Percentiles rank a stretch among this genome's conserved stretches.
phyloP scores from a whole-genome alignment of 768 basidiomycete genomes.

The Amanita molliuscula region DNA sequence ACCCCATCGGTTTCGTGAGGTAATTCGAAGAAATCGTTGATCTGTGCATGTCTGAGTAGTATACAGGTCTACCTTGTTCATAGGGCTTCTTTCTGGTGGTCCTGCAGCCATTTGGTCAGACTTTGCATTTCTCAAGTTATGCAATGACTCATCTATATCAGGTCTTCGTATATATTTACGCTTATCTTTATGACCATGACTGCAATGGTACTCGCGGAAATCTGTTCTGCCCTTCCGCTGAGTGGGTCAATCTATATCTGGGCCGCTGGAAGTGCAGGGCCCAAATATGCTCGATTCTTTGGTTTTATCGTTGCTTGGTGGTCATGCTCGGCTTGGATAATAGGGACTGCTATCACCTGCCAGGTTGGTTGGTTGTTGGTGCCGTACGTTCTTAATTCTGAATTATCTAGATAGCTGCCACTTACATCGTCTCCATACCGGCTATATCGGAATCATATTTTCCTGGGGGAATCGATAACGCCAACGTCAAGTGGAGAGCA shows the following conservation, averaged over 20 bases:
- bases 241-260: conserved; percentile 93
- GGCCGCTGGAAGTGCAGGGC: conserved; percentile 89
- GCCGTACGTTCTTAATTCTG: background rate
- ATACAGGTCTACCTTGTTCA: conserved; percentile 61
- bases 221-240: conserved; percentile 80
- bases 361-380: conserved; percentile 38
- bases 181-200: conserved; percentile 84
- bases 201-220: conserved; percentile 78
- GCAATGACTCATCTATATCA: conserved; percentile 16
- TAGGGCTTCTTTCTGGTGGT: conserved; percentile 78
- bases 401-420: conserved; percentile 60
- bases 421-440: conserved; percentile 81
- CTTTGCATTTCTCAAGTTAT: conserved; percentile 4
- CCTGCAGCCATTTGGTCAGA: conserved; percentile 75
- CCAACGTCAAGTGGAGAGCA: conserved; percentile 79
- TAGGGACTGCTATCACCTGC: conserved; percentile 80
- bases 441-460: conserved; percentile 73
- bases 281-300: conserved; percentile 76
- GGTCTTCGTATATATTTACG: conserved; percentile 80
- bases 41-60: background rate
- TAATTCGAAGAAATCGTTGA: conserved; percentile 3
- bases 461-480: conserved; percentile 63
- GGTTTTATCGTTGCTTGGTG: conserved; percentile 92
- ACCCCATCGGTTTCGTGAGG: too few relatives aligned
- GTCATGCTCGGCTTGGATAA: conserved; percentile 92